A percentile compares a stretch with the other conserved stretches of the same genome.
Evolutionary conservation across 2,329 filamentous ascomycete genomes (phyloP).

Genomic region (Neonectria neomacrospora): DNA sequence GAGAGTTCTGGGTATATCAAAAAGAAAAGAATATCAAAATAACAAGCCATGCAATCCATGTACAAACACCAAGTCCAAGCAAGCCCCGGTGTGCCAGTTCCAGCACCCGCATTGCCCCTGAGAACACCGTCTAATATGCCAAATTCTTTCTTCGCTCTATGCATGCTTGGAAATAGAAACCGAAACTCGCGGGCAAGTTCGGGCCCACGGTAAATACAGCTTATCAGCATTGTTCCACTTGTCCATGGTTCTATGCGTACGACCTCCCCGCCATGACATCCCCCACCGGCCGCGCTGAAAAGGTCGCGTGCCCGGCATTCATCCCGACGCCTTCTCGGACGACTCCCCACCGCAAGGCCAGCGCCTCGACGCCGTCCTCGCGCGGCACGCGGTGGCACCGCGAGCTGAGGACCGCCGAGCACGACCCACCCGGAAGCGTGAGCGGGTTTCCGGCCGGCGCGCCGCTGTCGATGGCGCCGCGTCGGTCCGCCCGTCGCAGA

Average conservation of each 20-base stretch:
- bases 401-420: conserved; percentile 63
- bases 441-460: conserved; percentile 60
- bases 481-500: conserved; percentile 52
- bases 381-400: conserved; percentile 55
- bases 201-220: neutral
- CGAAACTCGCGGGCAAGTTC: neutral
- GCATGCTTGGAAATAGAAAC: neutral
- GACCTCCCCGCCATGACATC: conserved; percentile 43
- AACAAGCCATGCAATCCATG: conserved; percentile 10
- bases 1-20: conserved; percentile 28
- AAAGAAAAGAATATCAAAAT: conserved; percentile 10
- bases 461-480: conserved; percentile 49
- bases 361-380: conserved; percentile 50
- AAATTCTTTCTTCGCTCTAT: neutral
- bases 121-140: conserved; percentile 20
- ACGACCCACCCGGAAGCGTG: conserved; percentile 58
- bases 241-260: conserved; percentile 34
- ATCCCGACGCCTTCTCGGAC: conserved; percentile 53
- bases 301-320: conserved; percentile 57
- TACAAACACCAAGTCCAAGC: conserved; percentile 5
- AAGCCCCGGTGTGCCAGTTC: conserved; percentile 5
- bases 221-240: neutral
- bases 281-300: conserved; percentile 51
- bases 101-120: conserved; percentile 11
- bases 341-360: conserved; percentile 59